Base-by-base conservation (phyloP, 805 yeast genomes). In the Metschnikowia cubensis region DNA sequence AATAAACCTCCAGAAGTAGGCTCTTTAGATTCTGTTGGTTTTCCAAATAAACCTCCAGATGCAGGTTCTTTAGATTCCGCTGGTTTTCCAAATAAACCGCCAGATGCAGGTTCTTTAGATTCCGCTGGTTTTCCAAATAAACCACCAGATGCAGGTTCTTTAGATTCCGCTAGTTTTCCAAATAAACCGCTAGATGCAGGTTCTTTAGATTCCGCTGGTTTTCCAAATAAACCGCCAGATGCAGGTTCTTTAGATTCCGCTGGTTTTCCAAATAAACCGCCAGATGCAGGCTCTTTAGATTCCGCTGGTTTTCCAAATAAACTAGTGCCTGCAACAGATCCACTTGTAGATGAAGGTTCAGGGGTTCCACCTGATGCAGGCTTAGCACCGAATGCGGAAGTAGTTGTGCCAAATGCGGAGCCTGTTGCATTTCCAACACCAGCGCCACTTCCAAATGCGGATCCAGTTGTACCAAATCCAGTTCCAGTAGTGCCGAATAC, bases 191-290 rank as follows among this genome's bases (percentile, higher is more conserved):
- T 33, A 8, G 51, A 55, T 17, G 35, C 45, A 22, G 39, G 22
- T 15, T 43, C 22, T 15, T 32, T 13, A n/a, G 34, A 11, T 14
- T 29, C 33, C 14, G 22, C 34, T 25, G 29, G 29, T 25, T 25
- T 25, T 13, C 53, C 53, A 6, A 50, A 47, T 10, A 47, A 44
- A 10, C 21, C n/a, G 14, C 48, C 50, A 4, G 47, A 22, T 8
- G 47, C 45, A 11, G 50, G 42, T 29, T 8, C 20, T 25, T 31
- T 35, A 18, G 32, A 17, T 20, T 35, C 20, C 14, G 18, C 34
- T 8, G 29, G 40, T 11, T 14, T 20, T 41, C 25, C 49, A 18
- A 32, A 35, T 14, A 20, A 46, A 21, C 20, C 33, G 3, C 42
- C 33, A 15, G 51, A 54, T 17, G 35, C 38, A 22, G 39, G 22